phyloP scores from a whole-genome alignment of 2,329 filamentous ascomycete genomes.

The Epichloe typhina region DNA sequence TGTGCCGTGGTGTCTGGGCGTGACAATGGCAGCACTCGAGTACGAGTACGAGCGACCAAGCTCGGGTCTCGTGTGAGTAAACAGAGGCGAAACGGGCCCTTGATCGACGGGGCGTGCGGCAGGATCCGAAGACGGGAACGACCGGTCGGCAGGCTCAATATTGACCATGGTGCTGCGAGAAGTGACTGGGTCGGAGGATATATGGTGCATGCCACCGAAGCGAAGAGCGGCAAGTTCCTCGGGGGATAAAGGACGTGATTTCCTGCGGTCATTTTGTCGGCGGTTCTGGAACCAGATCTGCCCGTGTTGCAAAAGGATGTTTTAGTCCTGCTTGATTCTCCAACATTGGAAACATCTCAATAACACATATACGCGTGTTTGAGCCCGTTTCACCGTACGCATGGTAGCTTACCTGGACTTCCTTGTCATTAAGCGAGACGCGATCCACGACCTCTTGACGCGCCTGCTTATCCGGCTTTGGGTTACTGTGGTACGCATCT shows the following conservation, averaged over 20 bases:
- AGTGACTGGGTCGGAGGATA: slow-evolving; percentile 32
- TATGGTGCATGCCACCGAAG: slow-evolving; percentile 38
- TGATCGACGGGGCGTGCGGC: slow-evolving; percentile 13
- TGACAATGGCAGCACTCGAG: slow-evolving; percentile 13
- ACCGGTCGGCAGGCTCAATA: slow-evolving; percentile 11
- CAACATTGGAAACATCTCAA: neutral
- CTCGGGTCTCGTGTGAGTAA: slow-evolving; percentile 3
- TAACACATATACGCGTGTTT: neutral
- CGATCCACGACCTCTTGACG: slow-evolving; percentile 73
- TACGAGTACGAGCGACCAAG: slow-evolving; percentile 5
- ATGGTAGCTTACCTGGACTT: slow-evolving; percentile 65
- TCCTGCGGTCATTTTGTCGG: slow-evolving; percentile 81
- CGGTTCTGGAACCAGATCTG: slow-evolving; percentile 98
- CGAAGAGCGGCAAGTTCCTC: slow-evolving; percentile 57
- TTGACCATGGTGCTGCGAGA: slow-evolving; percentile 15
- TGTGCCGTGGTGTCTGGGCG: slow-evolving; percentile 9
- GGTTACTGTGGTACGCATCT: slow-evolving; percentile 68
- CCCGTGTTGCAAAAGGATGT: neutral
- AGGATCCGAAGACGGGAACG: slow-evolving; percentile 16
- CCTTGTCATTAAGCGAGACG: slow-evolving; percentile 85
- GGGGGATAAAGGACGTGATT: slow-evolving; percentile 66
- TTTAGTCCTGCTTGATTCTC: neutral
- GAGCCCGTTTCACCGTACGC: neutral
- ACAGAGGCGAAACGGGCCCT: slow-evolving; percentile 12
- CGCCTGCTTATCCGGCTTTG: slow-evolving; percentile 83